These are phyloP conservation scores for Farysia itapuensis DNA, from an alignment of 1,284 basidiomycete species.

Conservation along the genomic window DNA sequence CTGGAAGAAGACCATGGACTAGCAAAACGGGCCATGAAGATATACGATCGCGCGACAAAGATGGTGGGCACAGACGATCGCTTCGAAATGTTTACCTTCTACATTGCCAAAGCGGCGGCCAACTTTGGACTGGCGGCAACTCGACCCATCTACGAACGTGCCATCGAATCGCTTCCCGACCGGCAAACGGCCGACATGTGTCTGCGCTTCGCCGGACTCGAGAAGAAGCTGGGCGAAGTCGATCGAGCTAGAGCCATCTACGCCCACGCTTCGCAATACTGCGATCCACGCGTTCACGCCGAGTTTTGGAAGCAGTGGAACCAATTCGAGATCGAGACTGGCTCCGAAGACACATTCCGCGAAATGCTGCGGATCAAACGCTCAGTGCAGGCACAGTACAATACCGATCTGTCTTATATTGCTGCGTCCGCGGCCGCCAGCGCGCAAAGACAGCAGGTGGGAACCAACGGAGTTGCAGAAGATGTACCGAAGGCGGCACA, in stretches of 20 bases:
- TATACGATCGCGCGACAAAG: slow-evolving; percentile 88
- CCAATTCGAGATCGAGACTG: slow-evolving; percentile 90
- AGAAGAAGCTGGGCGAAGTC: slow-evolving; percentile 97
- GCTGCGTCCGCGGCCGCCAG: slow-evolving; percentile 51
- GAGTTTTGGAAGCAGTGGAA: slow-evolving; percentile 98
- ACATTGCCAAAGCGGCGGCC: slow-evolving; percentile 89
- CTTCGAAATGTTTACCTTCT: slow-evolving; percentile 96
- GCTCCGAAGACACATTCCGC: slow-evolving; percentile 96
- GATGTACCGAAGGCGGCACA: slow-evolving; percentile 65
- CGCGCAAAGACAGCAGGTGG: slow-evolving; percentile 20
- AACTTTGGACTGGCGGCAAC: slow-evolving; percentile 97
- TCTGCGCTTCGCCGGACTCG: slow-evolving; percentile 88
- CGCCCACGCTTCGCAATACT: slow-evolving; percentile 96
- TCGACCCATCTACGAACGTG: slow-evolving; percentile 92
- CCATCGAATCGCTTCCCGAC: slow-evolving; percentile 90
- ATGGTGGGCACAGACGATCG: slow-evolving; percentile 86
- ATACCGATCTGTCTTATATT: slow-evolving; percentile 75
- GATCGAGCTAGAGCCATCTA: slow-evolving; percentile 95
- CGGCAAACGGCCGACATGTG: slow-evolving; percentile 97
- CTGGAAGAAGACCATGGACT: slow-evolving; percentile 93
- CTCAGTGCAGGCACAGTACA: slow-evolving; percentile 96
- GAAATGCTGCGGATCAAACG: slow-evolving; percentile 98
- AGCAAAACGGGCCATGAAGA: slow-evolving; percentile 91
- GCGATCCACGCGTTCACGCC: slow-evolving; percentile 81
- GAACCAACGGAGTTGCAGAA: slow-evolving; percentile 60